Conservation (phyloP, 148 eudicot genomes). For the Camellia lanceoleosa region DNA sequence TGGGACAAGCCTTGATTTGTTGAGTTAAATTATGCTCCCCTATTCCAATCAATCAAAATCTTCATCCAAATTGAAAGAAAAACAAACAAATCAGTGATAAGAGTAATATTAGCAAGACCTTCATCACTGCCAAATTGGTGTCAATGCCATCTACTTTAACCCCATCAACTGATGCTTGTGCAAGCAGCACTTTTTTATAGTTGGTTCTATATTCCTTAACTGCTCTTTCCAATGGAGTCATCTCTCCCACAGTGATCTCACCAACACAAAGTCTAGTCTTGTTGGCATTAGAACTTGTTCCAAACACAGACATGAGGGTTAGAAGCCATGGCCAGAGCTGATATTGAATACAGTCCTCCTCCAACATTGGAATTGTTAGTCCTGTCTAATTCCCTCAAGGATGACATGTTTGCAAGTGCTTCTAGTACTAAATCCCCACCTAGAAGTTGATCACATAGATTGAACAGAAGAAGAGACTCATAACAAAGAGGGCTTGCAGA, state of each 20-base stretch:
- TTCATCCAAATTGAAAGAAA: too few relatives aligned
- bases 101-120: slow-evolving; percentile 40
- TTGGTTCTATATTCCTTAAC: slow-evolving; percentile 76
- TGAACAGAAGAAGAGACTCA: slow-evolving; percentile 77
- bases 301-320: slow-evolving; percentile 60
- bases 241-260: slow-evolving; percentile 79
- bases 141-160: slow-evolving; percentile 94
- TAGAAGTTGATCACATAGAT: slow-evolving; percentile 87
- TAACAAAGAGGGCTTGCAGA: slow-evolving; percentile 39
- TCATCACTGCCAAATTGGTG: slow-evolving; percentile 86
- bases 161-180: slow-evolving; percentile 85
- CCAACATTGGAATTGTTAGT: slow-evolving; percentile 40
- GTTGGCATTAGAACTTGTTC: slow-evolving; percentile 38
- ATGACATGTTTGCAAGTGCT: slow-evolving; percentile 70
- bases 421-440: slow-evolving; percentile 89
- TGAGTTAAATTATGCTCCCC: too few relatives aligned
- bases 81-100: too few relatives aligned
- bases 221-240: slow-evolving; percentile 74
- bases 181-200: slow-evolving; percentile 68
- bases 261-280: slow-evolving; percentile 57
- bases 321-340: slow-evolving; percentile 66
- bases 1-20: too few relatives aligned
- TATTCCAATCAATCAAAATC: too few relatives aligned
- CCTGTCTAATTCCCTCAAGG: slow-evolving; percentile 47
- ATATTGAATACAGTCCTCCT: slow-evolving; percentile 57